phyloP scores from a whole-genome alignment of 352 stramenopile genomes.

The Globisporangium perplexum region DNA sequence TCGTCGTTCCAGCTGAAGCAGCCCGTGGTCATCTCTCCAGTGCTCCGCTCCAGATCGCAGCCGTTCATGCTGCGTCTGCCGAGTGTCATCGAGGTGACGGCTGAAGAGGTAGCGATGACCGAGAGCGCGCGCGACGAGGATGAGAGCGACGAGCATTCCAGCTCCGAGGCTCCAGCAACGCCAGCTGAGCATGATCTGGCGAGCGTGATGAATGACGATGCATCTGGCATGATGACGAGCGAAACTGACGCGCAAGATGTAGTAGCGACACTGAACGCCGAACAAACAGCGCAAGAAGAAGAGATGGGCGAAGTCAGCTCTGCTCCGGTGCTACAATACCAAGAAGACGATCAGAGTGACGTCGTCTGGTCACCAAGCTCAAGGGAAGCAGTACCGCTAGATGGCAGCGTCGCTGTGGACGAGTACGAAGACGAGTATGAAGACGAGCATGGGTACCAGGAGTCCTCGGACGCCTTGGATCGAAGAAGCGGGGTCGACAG shows the following conservation, averaged over 20 bases:
- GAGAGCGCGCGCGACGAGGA: slow-evolving; percentile 2
- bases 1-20: slow-evolving; percentile 17
- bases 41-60: slow-evolving; percentile 20
- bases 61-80: slow-evolving; percentile 23
- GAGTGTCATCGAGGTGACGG: slow-evolving; percentile 25
- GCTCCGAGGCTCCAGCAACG: background rate
- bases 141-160: background rate
- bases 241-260: too few relatives aligned
- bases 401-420: background rate
- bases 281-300: background rate
- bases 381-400: background rate
- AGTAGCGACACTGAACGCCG: too few relatives aligned
- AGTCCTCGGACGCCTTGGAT: background rate
- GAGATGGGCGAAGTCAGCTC: background rate
- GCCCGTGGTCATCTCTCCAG: slow-evolving; percentile 12
- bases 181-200: background rate
- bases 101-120: slow-evolving; percentile 3
- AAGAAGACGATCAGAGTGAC: too few relatives aligned
- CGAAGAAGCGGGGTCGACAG: background rate
- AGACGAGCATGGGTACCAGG: background rate
- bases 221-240: background rate
- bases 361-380: background rate
- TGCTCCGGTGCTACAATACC: background rate
- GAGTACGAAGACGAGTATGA: background rate
- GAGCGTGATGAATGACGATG: background rate